phyloP scores from a whole-genome alignment of 2,329 filamentous ascomycete genomes.

The Trichoderma oligosporum region DNA sequence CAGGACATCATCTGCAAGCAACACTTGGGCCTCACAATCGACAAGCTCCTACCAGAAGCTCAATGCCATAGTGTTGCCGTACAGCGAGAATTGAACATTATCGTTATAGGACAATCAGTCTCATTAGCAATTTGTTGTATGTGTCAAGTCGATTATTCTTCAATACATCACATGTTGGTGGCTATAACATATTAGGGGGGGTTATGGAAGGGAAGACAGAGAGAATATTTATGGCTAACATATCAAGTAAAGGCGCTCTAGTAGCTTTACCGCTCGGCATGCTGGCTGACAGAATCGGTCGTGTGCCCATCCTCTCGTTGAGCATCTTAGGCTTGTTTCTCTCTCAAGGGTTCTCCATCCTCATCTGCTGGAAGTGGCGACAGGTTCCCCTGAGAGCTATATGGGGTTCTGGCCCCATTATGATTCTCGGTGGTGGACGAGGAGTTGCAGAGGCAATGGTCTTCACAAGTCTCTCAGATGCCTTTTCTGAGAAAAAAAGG shows the following conservation, averaged over 20 bases:
- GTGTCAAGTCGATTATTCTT: neutral
- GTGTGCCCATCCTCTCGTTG: slow-evolving; percentile 26
- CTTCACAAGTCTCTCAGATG: slow-evolving; percentile 28
- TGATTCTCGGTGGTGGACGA: slow-evolving; percentile 28
- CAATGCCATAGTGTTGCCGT: slow-evolving; percentile 23
- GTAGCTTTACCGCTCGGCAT: slow-evolving; percentile 26
- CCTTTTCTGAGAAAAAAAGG: slow-evolving; percentile 21
- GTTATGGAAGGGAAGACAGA: too few relatives aligned
- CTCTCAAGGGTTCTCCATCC: slow-evolving; percentile 24
- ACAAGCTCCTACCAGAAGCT: slow-evolving; percentile 22
- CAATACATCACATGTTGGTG: too few relatives aligned
- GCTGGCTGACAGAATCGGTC: slow-evolving; percentile 26
- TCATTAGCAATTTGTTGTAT: slow-evolving; percentile 24
- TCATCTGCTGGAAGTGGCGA: slow-evolving; percentile 24
- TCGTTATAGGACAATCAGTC: slow-evolving; percentile 25
- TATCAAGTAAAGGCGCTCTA: slow-evolving; percentile 21
- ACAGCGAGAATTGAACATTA: slow-evolving; percentile 25
- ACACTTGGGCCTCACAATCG: neutral
- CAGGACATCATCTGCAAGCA: slow-evolving; percentile 28
- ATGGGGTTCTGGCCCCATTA: slow-evolving; percentile 25
- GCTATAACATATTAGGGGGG: too few relatives aligned
- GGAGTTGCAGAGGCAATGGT: slow-evolving; percentile 29
- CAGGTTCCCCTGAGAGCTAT: slow-evolving; percentile 25
- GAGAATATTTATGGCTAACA: too few relatives aligned
- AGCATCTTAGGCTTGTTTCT: slow-evolving; percentile 27